phyloP scores from a whole-genome alignment of 257 asterid species.

The Salvia miltiorrhiza region DNA sequence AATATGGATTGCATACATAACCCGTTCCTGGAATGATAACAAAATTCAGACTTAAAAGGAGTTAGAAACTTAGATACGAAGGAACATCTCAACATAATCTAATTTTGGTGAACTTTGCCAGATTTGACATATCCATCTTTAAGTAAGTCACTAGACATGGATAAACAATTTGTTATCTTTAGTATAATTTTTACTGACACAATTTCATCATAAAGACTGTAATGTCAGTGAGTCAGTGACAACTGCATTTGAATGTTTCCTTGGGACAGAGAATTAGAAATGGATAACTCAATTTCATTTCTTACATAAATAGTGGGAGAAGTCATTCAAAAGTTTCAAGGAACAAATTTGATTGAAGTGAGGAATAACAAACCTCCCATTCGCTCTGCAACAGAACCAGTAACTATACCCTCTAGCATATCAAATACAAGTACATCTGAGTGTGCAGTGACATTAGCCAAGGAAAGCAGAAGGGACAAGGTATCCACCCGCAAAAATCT shows the following conservation, averaged over 20 bases:
- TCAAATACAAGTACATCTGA: conserved; percentile 88
- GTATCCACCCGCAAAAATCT: conserved; percentile 92
- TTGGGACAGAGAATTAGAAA: not conserved
- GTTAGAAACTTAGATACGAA: not conserved
- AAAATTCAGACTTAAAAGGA: not conserved
- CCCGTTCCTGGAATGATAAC: conserved; percentile 63
- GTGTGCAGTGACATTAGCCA: conserved; percentile 78
- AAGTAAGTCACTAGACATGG: not conserved
- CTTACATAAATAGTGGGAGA: not conserved
- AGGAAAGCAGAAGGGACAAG: conserved; percentile 72
- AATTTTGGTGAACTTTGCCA: not conserved
- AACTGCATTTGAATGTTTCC: not conserved
- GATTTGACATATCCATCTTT: not conserved
- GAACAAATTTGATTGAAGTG: conserved; percentile 12
- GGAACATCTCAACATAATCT: conserved; percentile 1
- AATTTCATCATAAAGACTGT: not conserved
- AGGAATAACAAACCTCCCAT: conserved; percentile 68
- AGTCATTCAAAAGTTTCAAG: not conserved
- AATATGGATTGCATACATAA: conserved; percentile 76
- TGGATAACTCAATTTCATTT: not conserved
- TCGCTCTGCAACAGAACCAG: conserved; percentile 93
- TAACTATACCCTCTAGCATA: conserved; percentile 74
- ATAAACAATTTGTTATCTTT: not conserved
- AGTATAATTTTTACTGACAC: not conserved
- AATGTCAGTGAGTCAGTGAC: not conserved